phyloP scores from a whole-genome alignment of 2,329 filamentous ascomycete species.

The Kalmusia sp. region DNA sequence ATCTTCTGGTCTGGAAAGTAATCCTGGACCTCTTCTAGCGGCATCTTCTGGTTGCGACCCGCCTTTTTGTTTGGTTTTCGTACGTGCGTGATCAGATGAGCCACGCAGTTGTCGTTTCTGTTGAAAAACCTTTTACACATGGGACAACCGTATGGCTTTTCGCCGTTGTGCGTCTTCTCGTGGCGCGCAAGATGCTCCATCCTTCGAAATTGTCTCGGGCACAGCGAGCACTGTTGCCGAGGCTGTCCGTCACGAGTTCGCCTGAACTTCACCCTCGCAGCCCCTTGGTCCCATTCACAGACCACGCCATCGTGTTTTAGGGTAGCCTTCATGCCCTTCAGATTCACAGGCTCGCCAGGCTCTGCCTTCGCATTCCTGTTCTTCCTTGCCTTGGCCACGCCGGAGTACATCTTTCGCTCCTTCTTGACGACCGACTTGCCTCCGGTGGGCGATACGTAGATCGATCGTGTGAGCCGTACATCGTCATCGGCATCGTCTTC shows the following conservation, averaged over 20 bases:
- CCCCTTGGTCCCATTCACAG: not conserved
- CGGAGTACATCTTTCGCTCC: slow-evolving; percentile 13
- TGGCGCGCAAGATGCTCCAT: slow-evolving; percentile 43
- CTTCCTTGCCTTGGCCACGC: slow-evolving; percentile 16
- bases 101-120: slow-evolving; percentile 44
- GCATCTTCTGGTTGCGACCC: slow-evolving; percentile 32
- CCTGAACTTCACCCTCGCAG: not conserved
- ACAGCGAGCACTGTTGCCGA: slow-evolving; percentile 1
- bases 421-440: slow-evolving; percentile 34
- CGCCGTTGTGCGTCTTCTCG: slow-evolving; percentile 29
- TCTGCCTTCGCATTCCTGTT: not conserved
- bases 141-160: slow-evolving; percentile 28
- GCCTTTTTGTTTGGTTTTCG: slow-evolving; percentile 32
- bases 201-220: slow-evolving; percentile 29
- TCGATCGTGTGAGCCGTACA: slow-evolving; percentile 21
- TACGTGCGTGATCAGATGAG: slow-evolving; percentile 42
- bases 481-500: slow-evolving; percentile 22
- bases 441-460: slow-evolving; percentile 32
- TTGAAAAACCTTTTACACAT: slow-evolving; percentile 36
- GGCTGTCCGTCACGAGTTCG: not conserved
- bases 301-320: not conserved
- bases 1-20: slow-evolving; percentile 29
- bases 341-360: not conserved
- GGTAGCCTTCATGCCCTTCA: not conserved
- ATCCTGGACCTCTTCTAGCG: slow-evolving; percentile 30